phyloP scores from a whole-genome alignment of 2,329 filamentous ascomycete genomes.

The Exophiala xenobiotica region DNA sequence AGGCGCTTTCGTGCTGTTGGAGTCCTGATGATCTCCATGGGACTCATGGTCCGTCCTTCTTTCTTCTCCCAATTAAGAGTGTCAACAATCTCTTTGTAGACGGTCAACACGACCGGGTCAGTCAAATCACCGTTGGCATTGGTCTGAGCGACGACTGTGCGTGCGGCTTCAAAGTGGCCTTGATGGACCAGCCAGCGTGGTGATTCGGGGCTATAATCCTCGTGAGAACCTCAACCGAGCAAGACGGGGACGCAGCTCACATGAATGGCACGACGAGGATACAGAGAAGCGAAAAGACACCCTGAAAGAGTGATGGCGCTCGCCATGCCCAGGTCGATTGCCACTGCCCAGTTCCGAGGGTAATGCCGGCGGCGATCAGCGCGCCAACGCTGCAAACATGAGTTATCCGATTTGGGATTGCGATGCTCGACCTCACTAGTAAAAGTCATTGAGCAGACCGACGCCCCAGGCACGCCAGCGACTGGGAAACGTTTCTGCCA shows the following conservation, averaged over 20 bases:
- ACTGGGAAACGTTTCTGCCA: neutral
- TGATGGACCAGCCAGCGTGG: slow-evolving; percentile 30
- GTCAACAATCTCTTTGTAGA: slow-evolving; percentile 20
- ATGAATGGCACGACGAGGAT: neutral
- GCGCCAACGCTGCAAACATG: neutral
- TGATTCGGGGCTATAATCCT: slow-evolving; percentile 10
- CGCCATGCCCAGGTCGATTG: neutral
- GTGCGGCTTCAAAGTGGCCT: slow-evolving; percentile 24
- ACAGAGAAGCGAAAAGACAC: neutral
- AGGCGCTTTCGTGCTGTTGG: neutral
- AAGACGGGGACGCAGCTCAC: no score
- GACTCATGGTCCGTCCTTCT: neutral
- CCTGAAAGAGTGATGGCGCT: neutral
- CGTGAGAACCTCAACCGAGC: no score
- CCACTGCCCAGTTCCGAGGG: neutral
- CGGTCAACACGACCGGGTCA: slow-evolving; percentile 6
- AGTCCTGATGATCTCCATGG: slow-evolving; percentile 1
- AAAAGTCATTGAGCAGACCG: neutral
- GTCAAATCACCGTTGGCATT: slow-evolving; percentile 15
- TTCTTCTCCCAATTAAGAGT: slow-evolving; percentile 22
- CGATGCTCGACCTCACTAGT: neutral
- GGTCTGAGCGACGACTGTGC: slow-evolving; percentile 7
- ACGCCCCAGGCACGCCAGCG: neutral
- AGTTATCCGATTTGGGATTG: neutral
- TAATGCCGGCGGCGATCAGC: neutral